Evolutionary conservation across 352 stramenopile genomes (phyloP), one percentile per base, ranked within the genome.

Genomic region (Phytopythium aichiense): DNA sequence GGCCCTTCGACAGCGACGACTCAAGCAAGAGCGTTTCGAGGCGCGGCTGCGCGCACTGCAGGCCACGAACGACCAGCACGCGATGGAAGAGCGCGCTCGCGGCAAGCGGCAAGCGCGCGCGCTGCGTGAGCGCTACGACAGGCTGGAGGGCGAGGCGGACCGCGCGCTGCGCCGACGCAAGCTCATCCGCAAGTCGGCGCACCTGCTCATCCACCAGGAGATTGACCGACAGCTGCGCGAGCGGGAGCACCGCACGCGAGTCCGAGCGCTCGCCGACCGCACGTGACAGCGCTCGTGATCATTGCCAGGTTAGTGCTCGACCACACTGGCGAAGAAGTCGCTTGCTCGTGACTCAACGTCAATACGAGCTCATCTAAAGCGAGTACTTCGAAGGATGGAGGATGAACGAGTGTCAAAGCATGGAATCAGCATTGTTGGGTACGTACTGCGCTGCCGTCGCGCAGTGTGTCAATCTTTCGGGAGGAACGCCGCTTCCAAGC

Each of bases 141-240:
- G 73, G 46, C 66, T 86, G 56, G 77, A 87, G 53, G 80, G 66
- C 57, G 73, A 83, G 62, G 79, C 75, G 20, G 77, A 87, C 20
- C 69, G 71, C 55, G 77, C 77, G 13, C 67, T 89, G 20, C 71
- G 73, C 8, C 69, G 76, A 0, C 77, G 77, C 58, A 89, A 87
- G 61, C 66, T 70, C 22, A 63, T 77, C 12, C 79, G 76, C 40
- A 89, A 87, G 63, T 78, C 75, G 8, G 65, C 73, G n/a, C 77
- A 87, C 37, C 60, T 89, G n/a, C 61, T 74, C 40, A 84, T 89
- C 58, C 69, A 79, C 55, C 72, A 89, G 46, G 79, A 87, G 56
- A 89, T 89, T 50, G 35, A 63, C 48, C 67, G 60, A 0, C 71
- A 72, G 25, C 81, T 85, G 53, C 77, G 84, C 23, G 64, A 76